These are phyloP conservation scores for Boletus rubescentipes DNA, from an alignment of 768 basidiomycete species.

Conservation along the genomic window DNA sequence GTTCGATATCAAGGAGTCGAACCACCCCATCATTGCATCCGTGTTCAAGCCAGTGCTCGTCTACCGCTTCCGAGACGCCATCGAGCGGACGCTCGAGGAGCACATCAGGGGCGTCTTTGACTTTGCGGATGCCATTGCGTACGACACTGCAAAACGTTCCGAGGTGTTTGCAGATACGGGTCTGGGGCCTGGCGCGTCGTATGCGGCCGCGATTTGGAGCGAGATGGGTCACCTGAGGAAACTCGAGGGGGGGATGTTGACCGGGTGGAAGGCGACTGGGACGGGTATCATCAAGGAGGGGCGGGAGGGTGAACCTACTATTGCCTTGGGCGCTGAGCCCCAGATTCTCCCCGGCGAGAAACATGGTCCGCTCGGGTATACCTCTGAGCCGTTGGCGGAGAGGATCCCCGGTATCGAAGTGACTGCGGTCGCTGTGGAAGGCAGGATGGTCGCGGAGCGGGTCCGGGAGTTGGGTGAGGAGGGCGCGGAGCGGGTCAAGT, in stretches of 20 bases:
- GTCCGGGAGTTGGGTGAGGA: slow-evolving; percentile 34
- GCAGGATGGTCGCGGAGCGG: slow-evolving; percentile 32
- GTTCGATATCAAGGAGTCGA: slow-evolving; percentile 56
- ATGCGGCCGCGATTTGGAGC: slow-evolving; percentile 66
- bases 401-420: slow-evolving; percentile 1
- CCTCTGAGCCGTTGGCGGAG: slow-evolving; percentile 37
- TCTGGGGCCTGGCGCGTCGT: slow-evolving; percentile 43
- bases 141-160: slow-evolving; percentile 54
- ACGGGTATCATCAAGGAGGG: slow-evolving; percentile 63
- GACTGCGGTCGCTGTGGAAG: not conserved
- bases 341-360: slow-evolving; percentile 70
- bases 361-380: slow-evolving; percentile 60
- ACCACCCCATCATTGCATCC: slow-evolving; percentile 60
- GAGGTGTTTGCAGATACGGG: slow-evolving; percentile 70
- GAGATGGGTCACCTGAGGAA: slow-evolving; percentile 61
- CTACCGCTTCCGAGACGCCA: slow-evolving; percentile 54
- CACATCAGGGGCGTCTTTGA: slow-evolving; percentile 54
- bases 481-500: slow-evolving; percentile 36
- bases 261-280: slow-evolving; percentile 56
- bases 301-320: slow-evolving; percentile 29
- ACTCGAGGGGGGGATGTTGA: slow-evolving; percentile 32
- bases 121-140: slow-evolving; percentile 54
- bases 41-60: slow-evolving; percentile 64
- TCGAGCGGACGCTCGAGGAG: slow-evolving; percentile 57
- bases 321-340: slow-evolving; percentile 73